Percentiles rank a stretch among this genome's conserved stretches.
Evolutionary conservation across 1,284 basidiomycete genomes (phyloP).

Genomic region (Moesziomyces parantarcticus): DNA sequence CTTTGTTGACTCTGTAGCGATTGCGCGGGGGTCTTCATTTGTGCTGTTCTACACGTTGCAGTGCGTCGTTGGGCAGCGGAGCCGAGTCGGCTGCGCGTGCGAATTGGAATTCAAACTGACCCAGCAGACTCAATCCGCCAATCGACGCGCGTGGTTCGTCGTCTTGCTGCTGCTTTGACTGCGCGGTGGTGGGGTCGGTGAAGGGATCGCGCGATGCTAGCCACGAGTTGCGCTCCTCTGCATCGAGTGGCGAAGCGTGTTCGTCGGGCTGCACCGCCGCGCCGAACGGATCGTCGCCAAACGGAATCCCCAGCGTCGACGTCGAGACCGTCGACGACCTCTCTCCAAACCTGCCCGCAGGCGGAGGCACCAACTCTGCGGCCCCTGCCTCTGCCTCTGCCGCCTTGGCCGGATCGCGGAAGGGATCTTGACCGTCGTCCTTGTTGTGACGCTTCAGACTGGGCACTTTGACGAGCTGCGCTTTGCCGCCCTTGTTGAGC

Average conservation of each 20-base stretch:
- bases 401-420: constrained; percentile 8
- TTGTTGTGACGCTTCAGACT: constrained; percentile 19
- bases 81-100: background rate
- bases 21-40: constrained; percentile 1
- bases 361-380: constrained; percentile 11
- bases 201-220: constrained; percentile 16
- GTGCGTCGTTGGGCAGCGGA: constrained; percentile 13
- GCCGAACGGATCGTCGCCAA: constrained; percentile 36
- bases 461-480: constrained; percentile 34
- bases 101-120: constrained; percentile 25
- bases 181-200: background rate
- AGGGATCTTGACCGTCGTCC: constrained; percentile 14
- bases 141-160: constrained; percentile 5
- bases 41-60: constrained; percentile 14
- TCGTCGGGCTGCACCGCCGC: background rate
- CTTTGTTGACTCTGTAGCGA: too few species aligned
- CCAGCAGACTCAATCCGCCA: constrained; percentile 31
- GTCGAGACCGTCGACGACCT: constrained; percentile 15
- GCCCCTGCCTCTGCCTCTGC: too few species aligned
- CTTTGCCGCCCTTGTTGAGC: constrained; percentile 44
- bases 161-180: too few species aligned
- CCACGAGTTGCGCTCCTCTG: constrained; percentile 14
- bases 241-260: constrained; percentile 16
- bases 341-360: background rate
- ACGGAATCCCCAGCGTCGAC: constrained; percentile 43